Percentiles rank a stretch among this genome's conserved stretches.
These are phyloP conservation scores for Chlamydomonas incerta DNA, from an alignment of 139 green algal genomes.

Conservation along the genomic window DNA sequence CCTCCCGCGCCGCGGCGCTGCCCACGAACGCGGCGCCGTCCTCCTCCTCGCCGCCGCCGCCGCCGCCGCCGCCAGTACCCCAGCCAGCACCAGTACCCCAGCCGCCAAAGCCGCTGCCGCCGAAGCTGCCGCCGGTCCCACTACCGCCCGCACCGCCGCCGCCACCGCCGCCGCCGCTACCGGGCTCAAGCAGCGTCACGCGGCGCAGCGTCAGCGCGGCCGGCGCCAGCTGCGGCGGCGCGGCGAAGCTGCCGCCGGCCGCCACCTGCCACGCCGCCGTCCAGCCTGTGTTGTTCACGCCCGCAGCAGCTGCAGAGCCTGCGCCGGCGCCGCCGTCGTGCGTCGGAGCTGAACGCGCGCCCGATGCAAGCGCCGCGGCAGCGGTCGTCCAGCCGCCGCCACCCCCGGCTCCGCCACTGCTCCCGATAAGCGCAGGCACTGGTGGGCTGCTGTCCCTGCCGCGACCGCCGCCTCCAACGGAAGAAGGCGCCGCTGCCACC, in stretches of 20 bases:
- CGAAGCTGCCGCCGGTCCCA: not conserved
- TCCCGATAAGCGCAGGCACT: not conserved
- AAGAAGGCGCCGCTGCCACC: too few species aligned
- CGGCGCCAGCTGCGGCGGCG: not conserved
- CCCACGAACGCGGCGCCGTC: not conserved
- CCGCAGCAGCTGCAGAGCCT: not conserved
- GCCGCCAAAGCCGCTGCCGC: not conserved
- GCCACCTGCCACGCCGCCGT: slow-evolving; percentile 22
- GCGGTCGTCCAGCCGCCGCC: not conserved
- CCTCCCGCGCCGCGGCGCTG: slow-evolving; percentile 8
- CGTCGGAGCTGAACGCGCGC: not conserved
- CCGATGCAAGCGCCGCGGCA: too few species aligned
- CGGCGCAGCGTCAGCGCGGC: not conserved
- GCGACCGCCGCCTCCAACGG: too few species aligned
- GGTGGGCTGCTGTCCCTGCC: not conserved
- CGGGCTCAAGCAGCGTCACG: not conserved
- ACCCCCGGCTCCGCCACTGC: not conserved
- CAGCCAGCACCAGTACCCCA: too few species aligned
- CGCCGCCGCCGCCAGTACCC: not conserved
- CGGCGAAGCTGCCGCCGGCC: not conserved
- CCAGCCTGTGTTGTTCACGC: not conserved
- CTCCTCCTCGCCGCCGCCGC: not conserved
- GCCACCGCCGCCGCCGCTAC: not conserved
- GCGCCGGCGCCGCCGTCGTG: too few species aligned
- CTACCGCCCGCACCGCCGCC: too few species aligned